Base-by-base conservation (phyloP, 2,329 filamentous ascomycete species). In the Aphanoascus verrucosus region DNA sequence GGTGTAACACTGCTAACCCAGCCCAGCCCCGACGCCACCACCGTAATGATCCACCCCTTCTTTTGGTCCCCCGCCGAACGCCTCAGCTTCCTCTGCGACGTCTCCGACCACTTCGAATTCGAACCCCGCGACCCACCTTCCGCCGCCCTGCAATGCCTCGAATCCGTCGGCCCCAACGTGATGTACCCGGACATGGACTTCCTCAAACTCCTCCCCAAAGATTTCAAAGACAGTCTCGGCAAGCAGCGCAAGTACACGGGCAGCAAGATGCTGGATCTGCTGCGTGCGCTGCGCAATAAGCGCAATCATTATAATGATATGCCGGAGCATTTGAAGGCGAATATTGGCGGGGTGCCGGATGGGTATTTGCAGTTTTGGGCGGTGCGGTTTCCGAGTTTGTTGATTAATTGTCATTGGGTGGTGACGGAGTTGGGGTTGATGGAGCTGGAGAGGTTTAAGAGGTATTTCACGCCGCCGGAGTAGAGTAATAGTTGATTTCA, bases 221-320 rank as follows among this genome's bases (percentile, higher is more conserved):
- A 85, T 32, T 97, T 97, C 67, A 84, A 94, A 57, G 88, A 94
- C 38, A 91, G 85, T 1, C 77, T 97, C 5, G 90, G 89, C 55
- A 95, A 94, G 71, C 91, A 97, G 71, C 81, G 91, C 64, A 96
- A 95, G 70, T 98, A 98, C 70, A 93, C 86, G 0, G 90, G 90
- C 0, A 79, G 81, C 1, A 80, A 82, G 45, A 79, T 98, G 65
- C 72, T 98, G 52, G 93, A 98, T 69, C 76, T 98, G 19, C 73
- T 98, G 17, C 80, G 93, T 1, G 93, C 91, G 1, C 74, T 98
- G 53, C 78, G 93, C 20, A 98, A 98, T 71, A 98, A 98, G 79
- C 87, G 86, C 63, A 95, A 97, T 59, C 93, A 98, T 66, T 98
- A 96, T 67, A 90, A 95, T 64, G 93, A 98, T 67, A 91, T 98